These are phyloP conservation scores for Erigeron canadensis DNA, from an alignment of 129 eudicot genomes.

Conservation along the genomic window DNA sequence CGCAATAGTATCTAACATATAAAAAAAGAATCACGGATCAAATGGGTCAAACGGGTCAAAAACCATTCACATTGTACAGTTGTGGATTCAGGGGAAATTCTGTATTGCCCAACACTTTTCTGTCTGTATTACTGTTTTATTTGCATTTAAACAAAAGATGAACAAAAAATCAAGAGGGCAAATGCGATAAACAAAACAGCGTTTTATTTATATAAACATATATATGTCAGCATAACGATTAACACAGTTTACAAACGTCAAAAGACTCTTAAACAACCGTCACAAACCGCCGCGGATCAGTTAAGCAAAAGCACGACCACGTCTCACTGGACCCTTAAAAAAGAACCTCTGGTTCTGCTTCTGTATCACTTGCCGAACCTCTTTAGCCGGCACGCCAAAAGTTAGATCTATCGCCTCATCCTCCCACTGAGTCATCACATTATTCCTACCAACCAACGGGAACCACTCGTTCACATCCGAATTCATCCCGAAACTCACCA, in stretches of 20 bases:
- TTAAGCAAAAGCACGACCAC: constrained; percentile 32
- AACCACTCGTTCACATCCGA: constrained; percentile 37
- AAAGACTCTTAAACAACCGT: constrained; percentile 19
- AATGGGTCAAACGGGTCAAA: too few species aligned
- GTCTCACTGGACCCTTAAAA: constrained; percentile 52
- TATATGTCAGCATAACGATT: constrained; percentile 16
- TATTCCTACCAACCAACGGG: constrained; percentile 57
- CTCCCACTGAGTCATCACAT: constrained; percentile 51
- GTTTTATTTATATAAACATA: constrained; percentile 33
- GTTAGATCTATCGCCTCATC: constrained; percentile 61
- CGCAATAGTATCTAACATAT: too few species aligned
- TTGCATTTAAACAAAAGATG: background rate
- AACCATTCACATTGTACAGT: too few species aligned
- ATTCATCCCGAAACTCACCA: constrained; percentile 57
- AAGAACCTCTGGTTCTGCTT: constrained; percentile 54
- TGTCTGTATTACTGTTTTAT: too few species aligned
- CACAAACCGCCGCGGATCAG: background rate
- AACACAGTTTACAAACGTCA: background rate
- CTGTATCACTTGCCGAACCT: constrained; percentile 44
- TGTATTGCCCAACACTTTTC: too few species aligned
- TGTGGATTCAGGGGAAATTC: too few species aligned
- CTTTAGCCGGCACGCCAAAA: constrained; percentile 43
- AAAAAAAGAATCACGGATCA: too few species aligned
- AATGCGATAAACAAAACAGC: background rate
- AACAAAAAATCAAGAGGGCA: background rate